phyloP scores from a whole-genome alignment of 768 basidiomycete species.

The Brasilioporus rufonigricans region DNA sequence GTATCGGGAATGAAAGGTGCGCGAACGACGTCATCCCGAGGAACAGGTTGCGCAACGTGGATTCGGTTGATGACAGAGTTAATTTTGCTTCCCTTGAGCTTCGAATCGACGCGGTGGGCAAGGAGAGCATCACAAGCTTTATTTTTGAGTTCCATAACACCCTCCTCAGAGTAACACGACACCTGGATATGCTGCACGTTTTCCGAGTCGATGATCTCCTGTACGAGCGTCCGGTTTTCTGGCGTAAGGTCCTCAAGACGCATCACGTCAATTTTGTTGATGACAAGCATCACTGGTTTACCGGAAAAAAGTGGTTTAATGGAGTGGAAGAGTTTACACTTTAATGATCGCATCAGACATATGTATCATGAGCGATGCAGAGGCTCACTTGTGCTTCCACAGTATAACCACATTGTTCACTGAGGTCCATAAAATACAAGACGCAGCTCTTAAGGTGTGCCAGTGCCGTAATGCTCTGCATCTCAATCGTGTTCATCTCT shows the following conservation, averaged over 20 bases:
- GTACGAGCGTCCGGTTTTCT: conserved; percentile 75
- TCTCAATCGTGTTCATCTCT: conserved; percentile 99
- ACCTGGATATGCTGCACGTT: conserved; percentile 77
- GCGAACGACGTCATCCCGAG: conserved; percentile 86
- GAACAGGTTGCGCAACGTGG: conserved; percentile 89
- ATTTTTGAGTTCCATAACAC: conserved; percentile 96
- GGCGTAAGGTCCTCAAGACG: conserved; percentile 81
- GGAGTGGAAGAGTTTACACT: conserved; percentile 99
- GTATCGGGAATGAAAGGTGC: conserved; percentile 87
- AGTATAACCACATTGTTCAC: conserved; percentile 97
- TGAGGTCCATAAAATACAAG: conserved; percentile 98
- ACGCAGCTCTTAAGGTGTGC: conserved; percentile 94
- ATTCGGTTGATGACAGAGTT: conserved; percentile 92
- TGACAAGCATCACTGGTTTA: conserved; percentile 91
- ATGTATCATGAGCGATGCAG: not conserved
- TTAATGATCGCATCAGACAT: not conserved
- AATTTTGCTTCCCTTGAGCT: conserved; percentile 92
- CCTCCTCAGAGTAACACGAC: conserved; percentile 95
- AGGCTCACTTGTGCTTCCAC: conserved; percentile 86
- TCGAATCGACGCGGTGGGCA: conserved; percentile 90
- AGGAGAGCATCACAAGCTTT: conserved; percentile 93
- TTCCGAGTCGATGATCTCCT: conserved; percentile 79
- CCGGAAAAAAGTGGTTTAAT: conserved; percentile 96
- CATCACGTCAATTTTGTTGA: conserved; percentile 97
- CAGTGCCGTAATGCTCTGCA: conserved; percentile 98